Conservation (phyloP, 106 monocot species). For the Iris macrosiphon region DNA sequence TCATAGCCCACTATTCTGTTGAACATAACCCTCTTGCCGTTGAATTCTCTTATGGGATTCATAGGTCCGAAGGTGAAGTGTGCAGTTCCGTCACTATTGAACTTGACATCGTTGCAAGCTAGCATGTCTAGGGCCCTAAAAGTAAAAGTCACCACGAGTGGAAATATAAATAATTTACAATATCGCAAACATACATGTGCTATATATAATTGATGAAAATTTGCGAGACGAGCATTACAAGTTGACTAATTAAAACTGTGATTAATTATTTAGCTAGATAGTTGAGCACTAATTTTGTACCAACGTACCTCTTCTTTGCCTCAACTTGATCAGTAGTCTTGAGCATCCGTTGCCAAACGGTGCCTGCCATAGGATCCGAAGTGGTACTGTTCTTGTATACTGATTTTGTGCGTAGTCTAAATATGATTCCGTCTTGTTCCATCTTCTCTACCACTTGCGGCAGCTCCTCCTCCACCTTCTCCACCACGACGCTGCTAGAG, state of each 20-base stretch:
- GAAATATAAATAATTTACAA: too few species aligned
- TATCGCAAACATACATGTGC: too few species aligned
- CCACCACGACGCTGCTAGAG: constrained; percentile 1
- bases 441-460: not conserved
- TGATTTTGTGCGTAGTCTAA: not conserved
- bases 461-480: constrained; percentile 4
- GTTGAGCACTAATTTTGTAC: too few species aligned
- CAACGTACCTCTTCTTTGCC: constrained; percentile 6
- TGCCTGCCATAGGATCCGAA: not conserved
- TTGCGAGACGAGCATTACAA: too few species aligned
- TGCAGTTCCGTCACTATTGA: constrained; percentile 21
- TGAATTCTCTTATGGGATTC: constrained; percentile 15
- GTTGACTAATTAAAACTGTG: too few species aligned
- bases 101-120: constrained; percentile 1
- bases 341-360: constrained; percentile 7
- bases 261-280: too few species aligned
- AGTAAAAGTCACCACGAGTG: too few species aligned
- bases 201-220: too few species aligned
- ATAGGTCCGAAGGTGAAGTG: constrained; percentile 26
- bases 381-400: not conserved
- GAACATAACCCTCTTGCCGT: constrained; percentile 21
- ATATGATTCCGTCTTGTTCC: not conserved
- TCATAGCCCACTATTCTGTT: constrained; percentile 7
- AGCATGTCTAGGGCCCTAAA: constrained; percentile 10
- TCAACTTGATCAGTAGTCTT: constrained; percentile 4